Percentiles rank a stretch among this genome's conserved stretches.
These are phyloP conservation scores for Citropsis articulata DNA, from an alignment of 345 rosid genomes.

Conservation along the genomic window DNA sequence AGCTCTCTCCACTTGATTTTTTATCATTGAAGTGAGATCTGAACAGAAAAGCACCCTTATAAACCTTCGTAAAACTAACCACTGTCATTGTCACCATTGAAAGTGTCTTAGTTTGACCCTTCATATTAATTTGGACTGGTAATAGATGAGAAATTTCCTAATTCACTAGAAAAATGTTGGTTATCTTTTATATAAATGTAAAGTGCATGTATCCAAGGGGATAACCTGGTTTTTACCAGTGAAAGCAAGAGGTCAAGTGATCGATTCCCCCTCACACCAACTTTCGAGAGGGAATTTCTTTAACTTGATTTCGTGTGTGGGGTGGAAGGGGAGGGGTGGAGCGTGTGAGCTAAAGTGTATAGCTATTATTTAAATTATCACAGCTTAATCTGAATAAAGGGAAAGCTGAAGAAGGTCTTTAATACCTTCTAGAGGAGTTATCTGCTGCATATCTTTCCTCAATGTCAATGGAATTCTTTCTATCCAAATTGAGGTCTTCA, in stretches of 20 bases:
- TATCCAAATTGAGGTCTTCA: conserved; percentile 68
- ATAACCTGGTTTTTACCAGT: background rate
- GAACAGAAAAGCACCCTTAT: background rate
- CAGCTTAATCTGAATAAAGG: background rate
- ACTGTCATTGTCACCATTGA: background rate
- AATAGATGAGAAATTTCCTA: background rate
- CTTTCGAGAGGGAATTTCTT: background rate
- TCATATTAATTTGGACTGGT: background rate
- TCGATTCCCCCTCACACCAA: background rate
- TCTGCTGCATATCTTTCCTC: conserved; percentile 30
- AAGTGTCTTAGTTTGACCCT: background rate
- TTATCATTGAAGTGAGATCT: background rate
- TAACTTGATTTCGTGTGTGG: background rate
- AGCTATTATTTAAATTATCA: background rate
- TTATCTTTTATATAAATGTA: background rate
- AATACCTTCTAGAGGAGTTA: conserved; percentile 39
- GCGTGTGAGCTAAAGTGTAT: background rate
- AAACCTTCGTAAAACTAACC: background rate
- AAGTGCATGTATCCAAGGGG: too few relatives aligned
- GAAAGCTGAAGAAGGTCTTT: background rate
- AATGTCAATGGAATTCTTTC: conserved; percentile 38
- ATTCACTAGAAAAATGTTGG: background rate
- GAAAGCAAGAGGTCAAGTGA: background rate
- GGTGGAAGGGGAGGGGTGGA: background rate
- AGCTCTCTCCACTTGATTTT: background rate